These are phyloP conservation scores for Physcomitrium patens DNA, from an alignment of 225 moss, liverwort and hornwort species.

Conservation along the genomic window DNA sequence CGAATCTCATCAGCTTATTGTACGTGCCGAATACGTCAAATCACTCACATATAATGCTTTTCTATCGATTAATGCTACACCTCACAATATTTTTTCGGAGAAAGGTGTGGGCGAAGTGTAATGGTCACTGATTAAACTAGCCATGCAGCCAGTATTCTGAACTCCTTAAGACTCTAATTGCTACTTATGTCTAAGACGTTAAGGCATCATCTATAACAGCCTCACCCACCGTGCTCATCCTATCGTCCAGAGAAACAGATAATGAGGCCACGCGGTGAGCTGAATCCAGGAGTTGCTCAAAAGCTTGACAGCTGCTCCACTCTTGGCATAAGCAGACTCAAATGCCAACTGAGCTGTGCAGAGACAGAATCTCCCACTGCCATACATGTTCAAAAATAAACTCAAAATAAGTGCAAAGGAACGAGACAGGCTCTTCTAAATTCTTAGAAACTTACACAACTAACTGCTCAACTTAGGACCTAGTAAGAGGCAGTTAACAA, in stretches of 20 bases:
- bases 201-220: slow-evolving; percentile 12
- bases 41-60: too few species aligned
- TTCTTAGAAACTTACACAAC: slow-evolving; percentile 12
- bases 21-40: background rate
- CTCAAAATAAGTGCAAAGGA: slow-evolving; percentile 24
- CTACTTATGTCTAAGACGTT: background rate
- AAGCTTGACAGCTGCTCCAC: slow-evolving; percentile 30
- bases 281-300: slow-evolving; percentile 20
- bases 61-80: too few species aligned
- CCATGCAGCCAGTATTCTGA: background rate
- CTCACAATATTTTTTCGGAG: too few species aligned
- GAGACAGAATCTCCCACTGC: slow-evolving; percentile 20
- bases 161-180: background rate
- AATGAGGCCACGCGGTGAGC: slow-evolving; percentile 12
- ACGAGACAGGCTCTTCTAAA: background rate
- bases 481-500: background rate
- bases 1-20: background rate
- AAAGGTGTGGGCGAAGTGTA: background rate
- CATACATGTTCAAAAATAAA: slow-evolving; percentile 7
- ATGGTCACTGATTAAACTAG: background rate
- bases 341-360: slow-evolving; percentile 27
- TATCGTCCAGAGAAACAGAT: background rate
- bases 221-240: slow-evolving; percentile 15
- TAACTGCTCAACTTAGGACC: background rate
- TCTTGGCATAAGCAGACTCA: slow-evolving; percentile 19